Percentiles rank a stretch among this genome's conserved stretches.
Conservation (phyloP, 768 basidiomycete genomes). For the Hericium rajendrae region DNA sequence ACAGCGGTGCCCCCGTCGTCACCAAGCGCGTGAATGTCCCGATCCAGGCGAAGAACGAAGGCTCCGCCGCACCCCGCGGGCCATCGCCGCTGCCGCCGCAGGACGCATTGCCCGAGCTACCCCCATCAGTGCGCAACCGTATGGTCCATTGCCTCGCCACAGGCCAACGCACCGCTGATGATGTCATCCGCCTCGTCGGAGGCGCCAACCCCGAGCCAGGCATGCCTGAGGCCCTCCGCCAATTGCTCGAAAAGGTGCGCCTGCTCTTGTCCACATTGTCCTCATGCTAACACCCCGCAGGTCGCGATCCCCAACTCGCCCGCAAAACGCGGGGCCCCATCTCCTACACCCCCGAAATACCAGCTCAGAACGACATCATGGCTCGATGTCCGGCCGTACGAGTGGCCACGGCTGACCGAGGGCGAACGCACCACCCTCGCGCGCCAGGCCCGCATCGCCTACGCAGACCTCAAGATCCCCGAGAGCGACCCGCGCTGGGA, state of each 20-base stretch:
- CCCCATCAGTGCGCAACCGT: slow-evolving; percentile 24
- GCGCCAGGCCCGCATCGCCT: slow-evolving; percentile 38
- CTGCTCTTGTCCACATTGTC: not conserved
- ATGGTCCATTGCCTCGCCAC: slow-evolving; percentile 47
- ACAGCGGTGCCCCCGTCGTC: not conserved
- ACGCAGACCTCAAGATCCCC: slow-evolving; percentile 43
- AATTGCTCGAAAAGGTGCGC: slow-evolving; percentile 40
- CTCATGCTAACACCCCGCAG: not conserved
- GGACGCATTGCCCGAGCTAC: slow-evolving; percentile 2
- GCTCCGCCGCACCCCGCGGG: slow-evolving; percentile 21
- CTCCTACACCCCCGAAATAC: slow-evolving; percentile 25
- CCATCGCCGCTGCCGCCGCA: slow-evolving; percentile 19
- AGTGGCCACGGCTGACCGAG: slow-evolving; percentile 43
- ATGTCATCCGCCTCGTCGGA: slow-evolving; percentile 30
- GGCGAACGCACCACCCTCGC: slow-evolving; percentile 40
- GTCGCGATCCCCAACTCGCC: not conserved
- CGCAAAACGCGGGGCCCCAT: not conserved
- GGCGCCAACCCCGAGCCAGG: slow-evolving; percentile 27
- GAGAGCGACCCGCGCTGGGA: slow-evolving; percentile 57
- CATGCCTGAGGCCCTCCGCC: slow-evolving; percentile 33
- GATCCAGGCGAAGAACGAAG: slow-evolving; percentile 13
- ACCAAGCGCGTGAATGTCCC: slow-evolving; percentile 8
- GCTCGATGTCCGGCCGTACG: slow-evolving; percentile 63
- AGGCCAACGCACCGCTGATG: slow-evolving; percentile 30
- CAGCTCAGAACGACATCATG: slow-evolving; percentile 47